Evolutionary conservation across 2,329 filamentous ascomycete species (phyloP).

Genomic region (Sporothrix pallida): DNA sequence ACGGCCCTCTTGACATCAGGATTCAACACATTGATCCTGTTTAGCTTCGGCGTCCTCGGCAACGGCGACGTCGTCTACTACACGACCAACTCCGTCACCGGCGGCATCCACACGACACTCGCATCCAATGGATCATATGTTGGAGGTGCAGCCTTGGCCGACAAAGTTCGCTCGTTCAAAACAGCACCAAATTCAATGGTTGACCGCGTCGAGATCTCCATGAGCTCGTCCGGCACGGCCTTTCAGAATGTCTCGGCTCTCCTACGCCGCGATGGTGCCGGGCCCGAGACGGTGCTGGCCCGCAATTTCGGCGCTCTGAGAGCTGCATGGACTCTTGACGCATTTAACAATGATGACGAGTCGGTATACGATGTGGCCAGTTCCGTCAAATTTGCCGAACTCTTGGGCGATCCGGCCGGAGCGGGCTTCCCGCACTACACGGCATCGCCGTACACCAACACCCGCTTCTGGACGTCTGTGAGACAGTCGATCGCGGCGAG

Average conservation of each 20-base stretch:
- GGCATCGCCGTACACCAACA: not conserved
- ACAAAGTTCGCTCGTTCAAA: not conserved
- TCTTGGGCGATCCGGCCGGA: not conserved
- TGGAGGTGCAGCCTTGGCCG: not conserved
- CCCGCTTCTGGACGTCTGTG: not conserved
- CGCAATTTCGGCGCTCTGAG: not conserved
- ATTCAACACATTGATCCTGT: not conserved
- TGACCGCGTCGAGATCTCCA: not conserved
- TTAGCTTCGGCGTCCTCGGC: not conserved
- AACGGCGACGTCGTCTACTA: constrained; percentile 4
- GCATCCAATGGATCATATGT: not conserved
- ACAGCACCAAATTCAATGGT: not conserved
- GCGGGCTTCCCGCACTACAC: not conserved
- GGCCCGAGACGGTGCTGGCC: not conserved
- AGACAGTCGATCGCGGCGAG: not conserved
- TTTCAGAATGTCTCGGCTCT: not conserved
- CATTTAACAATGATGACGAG: not conserved
- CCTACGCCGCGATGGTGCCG: not conserved
- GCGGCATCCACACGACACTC: not conserved
- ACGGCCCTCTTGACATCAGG: not conserved
- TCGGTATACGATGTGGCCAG: not conserved
- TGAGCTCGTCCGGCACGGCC: not conserved
- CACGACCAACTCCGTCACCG: not conserved
- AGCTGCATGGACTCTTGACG: not conserved
- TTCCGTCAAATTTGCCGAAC: not conserved